phyloP scores from a whole-genome alignment of 2,329 filamentous ascomycete genomes.

The Arachnomyces sp. region DNA sequence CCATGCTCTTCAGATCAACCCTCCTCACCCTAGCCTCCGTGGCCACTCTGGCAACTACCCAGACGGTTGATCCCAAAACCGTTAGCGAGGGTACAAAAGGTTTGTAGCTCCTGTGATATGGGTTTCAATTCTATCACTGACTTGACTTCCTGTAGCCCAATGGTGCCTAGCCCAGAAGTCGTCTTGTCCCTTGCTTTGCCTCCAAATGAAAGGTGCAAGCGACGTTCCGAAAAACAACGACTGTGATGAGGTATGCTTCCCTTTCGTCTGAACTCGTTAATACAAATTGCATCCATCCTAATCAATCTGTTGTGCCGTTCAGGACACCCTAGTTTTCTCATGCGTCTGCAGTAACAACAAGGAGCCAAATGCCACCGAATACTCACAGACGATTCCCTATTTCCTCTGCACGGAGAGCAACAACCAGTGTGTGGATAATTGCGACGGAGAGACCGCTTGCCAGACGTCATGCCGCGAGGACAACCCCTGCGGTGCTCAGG shows the following conservation, averaged over 20 bases:
- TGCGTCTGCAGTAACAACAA: constrained; percentile 51
- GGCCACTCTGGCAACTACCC: constrained; percentile 26
- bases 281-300: not conserved
- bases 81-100: constrained; percentile 30
- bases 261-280: not conserved
- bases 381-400: constrained; percentile 57
- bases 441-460: constrained; percentile 43
- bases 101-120: constrained; percentile 14
- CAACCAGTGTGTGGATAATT: constrained; percentile 48
- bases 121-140: constrained; percentile 5
- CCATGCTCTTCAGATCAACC: constrained; percentile 16
- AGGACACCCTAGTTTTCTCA: constrained; percentile 44
- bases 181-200: constrained; percentile 39
- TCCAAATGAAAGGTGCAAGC: constrained; percentile 31
- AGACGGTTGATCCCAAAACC: constrained; percentile 31
- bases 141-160: constrained; percentile 21
- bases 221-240: constrained; percentile 29
- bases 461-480: constrained; percentile 44
- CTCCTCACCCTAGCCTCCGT: constrained; percentile 27
- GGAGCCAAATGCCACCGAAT: constrained; percentile 53
- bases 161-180: constrained; percentile 38
- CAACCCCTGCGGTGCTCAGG: constrained; percentile 56
- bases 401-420: constrained; percentile 53
- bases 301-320: constrained; percentile 5
- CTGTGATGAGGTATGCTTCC: constrained; percentile 32